These are phyloP conservation scores for Fagopyrum esculentum DNA, from an alignment of 148 eudicot species.

Conservation along the genomic window DNA sequence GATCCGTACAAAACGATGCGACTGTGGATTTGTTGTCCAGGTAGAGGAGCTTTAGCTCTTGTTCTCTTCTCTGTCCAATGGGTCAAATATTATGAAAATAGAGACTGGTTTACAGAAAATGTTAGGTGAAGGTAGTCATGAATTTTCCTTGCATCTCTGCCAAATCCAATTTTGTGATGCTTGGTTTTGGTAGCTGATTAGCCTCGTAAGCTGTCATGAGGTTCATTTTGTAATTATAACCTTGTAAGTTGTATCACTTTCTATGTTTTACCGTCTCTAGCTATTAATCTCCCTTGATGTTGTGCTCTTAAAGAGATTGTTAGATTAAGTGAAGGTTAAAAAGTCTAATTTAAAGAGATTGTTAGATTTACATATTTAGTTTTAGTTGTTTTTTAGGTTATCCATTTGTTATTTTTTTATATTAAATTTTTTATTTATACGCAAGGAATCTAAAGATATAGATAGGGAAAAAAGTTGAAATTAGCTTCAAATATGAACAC, in stretches of 20 bases:
- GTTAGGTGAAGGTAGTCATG: not conserved
- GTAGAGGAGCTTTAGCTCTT: slow-evolving; percentile 61
- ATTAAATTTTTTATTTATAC: too few species aligned
- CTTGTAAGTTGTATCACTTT: not conserved
- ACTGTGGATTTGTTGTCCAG: slow-evolving; percentile 70
- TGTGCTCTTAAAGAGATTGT: not conserved
- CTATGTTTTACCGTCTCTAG: not conserved
- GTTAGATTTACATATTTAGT: too few species aligned
- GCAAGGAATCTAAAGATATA: too few species aligned
- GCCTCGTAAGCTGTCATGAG: not conserved
- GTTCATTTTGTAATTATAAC: not conserved
- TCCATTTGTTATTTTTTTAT: too few species aligned
- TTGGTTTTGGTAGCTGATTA: slow-evolving; percentile 8
- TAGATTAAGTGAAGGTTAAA: too few species aligned
- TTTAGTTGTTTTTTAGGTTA: too few species aligned
- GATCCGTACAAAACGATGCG: slow-evolving; percentile 49
- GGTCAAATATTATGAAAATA: not conserved
- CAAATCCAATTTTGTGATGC: slow-evolving; percentile 3
- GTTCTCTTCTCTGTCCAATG: not conserved
- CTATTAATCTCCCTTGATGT: not conserved
- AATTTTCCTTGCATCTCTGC: not conserved
- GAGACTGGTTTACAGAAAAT: not conserved
- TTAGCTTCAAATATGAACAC: too few species aligned
- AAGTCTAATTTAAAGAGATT: too few species aligned
- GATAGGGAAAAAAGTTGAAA: too few species aligned